Base-by-base conservation (phyloP, 345 rosid species). In the Jatropha curcas region DNA sequence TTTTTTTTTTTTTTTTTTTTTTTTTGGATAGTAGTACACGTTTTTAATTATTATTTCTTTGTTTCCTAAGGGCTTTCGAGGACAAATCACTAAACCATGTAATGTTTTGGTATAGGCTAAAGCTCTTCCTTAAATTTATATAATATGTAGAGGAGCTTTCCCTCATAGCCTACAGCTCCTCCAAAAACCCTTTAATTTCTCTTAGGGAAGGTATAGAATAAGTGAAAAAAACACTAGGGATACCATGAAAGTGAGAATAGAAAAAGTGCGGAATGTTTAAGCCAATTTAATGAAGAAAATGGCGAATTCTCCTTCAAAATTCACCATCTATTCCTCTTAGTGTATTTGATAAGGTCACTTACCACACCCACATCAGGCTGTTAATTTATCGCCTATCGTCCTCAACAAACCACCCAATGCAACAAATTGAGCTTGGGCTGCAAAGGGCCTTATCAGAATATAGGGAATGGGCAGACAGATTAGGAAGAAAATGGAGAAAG, bases 191-290 rank as follows among this genome's bases (percentile, higher is more conserved):
- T n/a, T n/a, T n/a, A n/a, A n/a, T n/a, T n/a, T n/a, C n/a, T n/a
- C n/a, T n/a, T n/a, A n/a, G n/a, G n/a, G n/a, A n/a, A n/a, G n/a
- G n/a, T n/a, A n/a, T n/a, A n/a, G n/a, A n/a, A n/a, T n/a, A n/a
- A n/a, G n/a, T n/a, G n/a, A n/a, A n/a, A n/a, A n/a, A n/a, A n/a
- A n/a, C n/a, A n/a, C n/a, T n/a, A n/a, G n/a, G n/a, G n/a, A n/a
- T n/a, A 48, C 52, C n/a, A 82, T 82, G 82, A 78, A 82, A 77
- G 77, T 82, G 70, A 82, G 28, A 75, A 59, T 75, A 22, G 73
- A 78, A 59, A 62, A 51, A 34, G 67, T n/a, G n/a, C 79, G 24
- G 67, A 68, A 14, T 60, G 30, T 33, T 78, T 64, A 71, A 72
- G 60, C 84, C 82, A 56, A 46, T 34, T 31, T 72, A n/a, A 75